phyloP scores from a whole-genome alignment of 805 yeast species.

The Sugiyamaella qingdaonensis region DNA sequence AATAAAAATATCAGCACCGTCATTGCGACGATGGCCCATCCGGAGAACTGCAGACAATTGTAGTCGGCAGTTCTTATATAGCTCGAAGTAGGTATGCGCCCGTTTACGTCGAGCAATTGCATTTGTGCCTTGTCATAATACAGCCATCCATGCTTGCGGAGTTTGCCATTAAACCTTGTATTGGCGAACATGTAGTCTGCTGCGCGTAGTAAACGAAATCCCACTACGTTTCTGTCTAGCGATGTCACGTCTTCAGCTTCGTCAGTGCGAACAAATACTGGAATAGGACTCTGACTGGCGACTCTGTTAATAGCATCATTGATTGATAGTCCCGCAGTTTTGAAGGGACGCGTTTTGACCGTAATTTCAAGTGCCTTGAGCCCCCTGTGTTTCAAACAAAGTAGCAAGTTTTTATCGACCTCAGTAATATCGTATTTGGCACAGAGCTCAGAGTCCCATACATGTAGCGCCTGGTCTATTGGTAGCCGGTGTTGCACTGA shows the following conservation, averaged over 20 bases:
- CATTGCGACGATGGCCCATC: slow-evolving; percentile 11
- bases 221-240: neutral
- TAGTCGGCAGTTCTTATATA: neutral
- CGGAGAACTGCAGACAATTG: slow-evolving; percentile 4
- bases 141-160: neutral
- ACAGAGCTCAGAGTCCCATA: neutral
- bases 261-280: neutral
- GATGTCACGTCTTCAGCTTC: neutral
- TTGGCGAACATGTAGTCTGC: neutral
- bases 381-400: neutral
- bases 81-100: neutral
- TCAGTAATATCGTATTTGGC: neutral
- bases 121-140: neutral
- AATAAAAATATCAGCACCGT: slow-evolving; percentile 4
- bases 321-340: neutral
- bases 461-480: too few relatives aligned
- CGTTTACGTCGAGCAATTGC: neutral
- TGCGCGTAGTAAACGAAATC: neutral
- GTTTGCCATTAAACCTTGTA: neutral
- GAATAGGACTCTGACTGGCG: neutral
- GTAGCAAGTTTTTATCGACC: neutral
- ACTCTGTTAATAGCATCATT: neutral
- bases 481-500: too few relatives aligned
- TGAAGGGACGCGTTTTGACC: neutral
- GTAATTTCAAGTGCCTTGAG: neutral